These are phyloP conservation scores for Cutaneotrichosporon dermatis DNA, from an alignment of 1,284 basidiomycete genomes.

Conservation along the genomic window DNA sequence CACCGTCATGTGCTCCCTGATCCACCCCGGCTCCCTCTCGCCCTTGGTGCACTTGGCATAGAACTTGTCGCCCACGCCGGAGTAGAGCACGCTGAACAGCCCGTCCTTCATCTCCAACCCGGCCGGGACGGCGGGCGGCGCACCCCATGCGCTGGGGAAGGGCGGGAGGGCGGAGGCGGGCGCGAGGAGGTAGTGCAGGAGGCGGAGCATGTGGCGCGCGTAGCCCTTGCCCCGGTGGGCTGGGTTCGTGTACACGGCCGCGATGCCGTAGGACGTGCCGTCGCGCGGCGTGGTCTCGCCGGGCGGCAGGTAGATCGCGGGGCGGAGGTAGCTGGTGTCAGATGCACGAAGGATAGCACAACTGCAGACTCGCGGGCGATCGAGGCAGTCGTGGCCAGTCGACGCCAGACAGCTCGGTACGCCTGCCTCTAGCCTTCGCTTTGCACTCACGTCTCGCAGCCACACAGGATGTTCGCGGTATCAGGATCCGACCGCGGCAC, in stretches of 20 bases:
- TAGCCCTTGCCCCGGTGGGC: constrained; percentile 33
- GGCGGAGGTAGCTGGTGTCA: constrained; percentile 21
- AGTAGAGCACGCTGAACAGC: constrained; percentile 32
- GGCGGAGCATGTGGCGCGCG: constrained; percentile 30
- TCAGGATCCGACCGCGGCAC: constrained; percentile 22
- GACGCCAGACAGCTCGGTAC: no score
- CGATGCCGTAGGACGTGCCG: constrained; percentile 29
- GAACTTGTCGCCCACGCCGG: constrained; percentile 33
- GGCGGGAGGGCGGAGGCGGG: constrained; percentile 13
- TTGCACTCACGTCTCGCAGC: constrained; percentile 32
- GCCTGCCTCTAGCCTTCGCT: no score
- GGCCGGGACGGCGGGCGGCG: constrained; percentile 9
- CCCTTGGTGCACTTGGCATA: constrained; percentile 27
- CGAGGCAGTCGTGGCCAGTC: no score
- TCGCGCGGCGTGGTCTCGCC: constrained; percentile 17
- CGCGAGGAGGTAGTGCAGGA: constrained; percentile 32
- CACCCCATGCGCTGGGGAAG: constrained; percentile 27
- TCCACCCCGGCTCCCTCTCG: constrained; percentile 8
- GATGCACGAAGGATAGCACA: background rate
- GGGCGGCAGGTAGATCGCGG: constrained; percentile 13
- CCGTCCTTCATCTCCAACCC: constrained; percentile 6
- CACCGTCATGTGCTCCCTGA: background rate
- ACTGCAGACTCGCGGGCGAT: no score
- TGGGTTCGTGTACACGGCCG: constrained; percentile 32
- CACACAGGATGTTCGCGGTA: constrained; percentile 27